Base-by-base conservation (phyloP, 768 basidiomycete species). In the Russula compacta region DNA sequence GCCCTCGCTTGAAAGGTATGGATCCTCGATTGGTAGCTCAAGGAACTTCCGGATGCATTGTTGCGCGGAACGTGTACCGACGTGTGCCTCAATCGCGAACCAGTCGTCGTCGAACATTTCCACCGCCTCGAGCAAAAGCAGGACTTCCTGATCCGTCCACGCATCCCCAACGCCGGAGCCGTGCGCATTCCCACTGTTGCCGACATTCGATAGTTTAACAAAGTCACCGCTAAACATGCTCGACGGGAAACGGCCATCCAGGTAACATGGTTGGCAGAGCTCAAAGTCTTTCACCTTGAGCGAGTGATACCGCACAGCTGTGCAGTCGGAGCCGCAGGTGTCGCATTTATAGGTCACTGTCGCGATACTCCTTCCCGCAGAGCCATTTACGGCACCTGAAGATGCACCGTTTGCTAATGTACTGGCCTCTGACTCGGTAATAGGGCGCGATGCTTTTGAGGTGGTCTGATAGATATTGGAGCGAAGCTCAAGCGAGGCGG, bases 71-170 rank as follows among this genome's bases (percentile, higher is more conserved):
- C 95, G 79, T 29, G 93, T 90, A 12, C 88, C 89, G 50, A 99
- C 94, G 70, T 98, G 95, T 66, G 93, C 90, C 66, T 95, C 88
- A 64, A 98, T 85, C 52, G 83, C 81, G 21, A 84, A 84, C 95
- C 95, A 99, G 69, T 98, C 95, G 69, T 98, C 95, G 66, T 97
- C 93, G 71, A 86, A 92, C 92, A 99, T 97, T 74, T 99, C 97
- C 46, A 99, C 83, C 15, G 87, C 97, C 72, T 99, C 97, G n/a
- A 99, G 79, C 5, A 99, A 78, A 8, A 90, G 74, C 10, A 99
- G 73, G 19, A 87, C 79, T 73, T 99, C 97, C 70, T 94, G 88
- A 70, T 97, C 95, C 1, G 84, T 79, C 97, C 97, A 99, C 61
- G 79, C 78, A 58, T 85, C 85, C 12, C 35, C 78, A 71, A 64